Evolutionary conservation across 345 rosid genomes (phyloP).

Genomic region (Syzygium grande): DNA sequence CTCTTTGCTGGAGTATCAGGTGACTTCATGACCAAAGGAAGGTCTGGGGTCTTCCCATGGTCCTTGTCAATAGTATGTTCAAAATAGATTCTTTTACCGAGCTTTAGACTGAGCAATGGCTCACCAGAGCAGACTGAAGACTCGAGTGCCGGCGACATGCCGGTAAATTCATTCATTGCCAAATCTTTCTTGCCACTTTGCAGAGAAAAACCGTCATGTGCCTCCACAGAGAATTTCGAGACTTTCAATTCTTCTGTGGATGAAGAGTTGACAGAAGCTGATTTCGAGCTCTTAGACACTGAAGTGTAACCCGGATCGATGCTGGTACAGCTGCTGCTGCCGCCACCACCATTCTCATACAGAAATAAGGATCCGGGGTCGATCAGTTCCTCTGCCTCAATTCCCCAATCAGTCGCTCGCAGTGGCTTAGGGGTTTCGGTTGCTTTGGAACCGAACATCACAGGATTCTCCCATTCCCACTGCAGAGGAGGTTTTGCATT

Average conservation of each 20-base stretch:
- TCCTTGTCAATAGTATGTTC: slow-evolving; percentile 48
- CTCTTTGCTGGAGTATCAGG: slow-evolving; percentile 50
- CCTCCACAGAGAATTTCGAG: slow-evolving; percentile 30
- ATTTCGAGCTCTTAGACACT: slow-evolving; percentile 62
- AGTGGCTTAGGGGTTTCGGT: slow-evolving; percentile 47
- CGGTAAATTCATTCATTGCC: slow-evolving; percentile 8
- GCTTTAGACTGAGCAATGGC: slow-evolving; percentile 70
- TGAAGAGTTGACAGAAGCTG: slow-evolving; percentile 62
- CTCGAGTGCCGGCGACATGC: slow-evolving; percentile 39
- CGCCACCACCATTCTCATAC: slow-evolving; percentile 22
- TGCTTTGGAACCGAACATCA: slow-evolving; percentile 43
- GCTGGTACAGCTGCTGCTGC: slow-evolving; percentile 43
- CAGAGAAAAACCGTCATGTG: slow-evolving; percentile 32
- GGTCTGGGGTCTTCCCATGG: slow-evolving; percentile 33
- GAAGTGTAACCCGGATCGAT: slow-evolving; percentile 61
- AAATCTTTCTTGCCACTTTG: slow-evolving; percentile 29
- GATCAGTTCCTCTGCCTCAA: slow-evolving; percentile 51
- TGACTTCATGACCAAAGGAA: slow-evolving; percentile 24
- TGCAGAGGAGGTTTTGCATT: slow-evolving; percentile 53
- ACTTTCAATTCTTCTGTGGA: slow-evolving; percentile 41
- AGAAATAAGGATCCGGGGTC: slow-evolving; percentile 56
- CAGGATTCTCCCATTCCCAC: slow-evolving; percentile 83
- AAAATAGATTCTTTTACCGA: slow-evolving; percentile 66
- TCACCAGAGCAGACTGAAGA: slow-evolving; percentile 66
- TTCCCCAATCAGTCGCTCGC: slow-evolving; percentile 47